Base-by-base conservation (phyloP, 495 filamentous ascomycete species). In the Neurospora sp. region DNA sequence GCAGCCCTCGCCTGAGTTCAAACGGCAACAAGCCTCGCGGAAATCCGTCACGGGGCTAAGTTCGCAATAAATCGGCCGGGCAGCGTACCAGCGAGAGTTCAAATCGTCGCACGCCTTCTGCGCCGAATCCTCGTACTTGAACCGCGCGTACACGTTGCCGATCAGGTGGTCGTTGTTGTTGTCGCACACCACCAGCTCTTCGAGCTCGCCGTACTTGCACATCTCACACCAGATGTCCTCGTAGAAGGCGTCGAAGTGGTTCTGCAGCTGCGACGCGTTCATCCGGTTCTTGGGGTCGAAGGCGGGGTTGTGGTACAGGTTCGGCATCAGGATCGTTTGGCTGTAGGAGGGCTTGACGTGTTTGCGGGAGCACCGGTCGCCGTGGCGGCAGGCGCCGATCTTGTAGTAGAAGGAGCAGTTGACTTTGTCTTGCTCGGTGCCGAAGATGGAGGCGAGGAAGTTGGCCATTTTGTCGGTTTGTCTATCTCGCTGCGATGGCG, bases 171-270 rank as follows among this genome's bases (percentile, higher is more conserved):
- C 95, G 85, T 97, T 98, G 83, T 97, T 98, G 81, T 96, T 95
- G 83, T 96, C 93, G 81, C 93, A 96, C 4, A 95, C 92, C 10
- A 96, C 93, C 39, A 96, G 87, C 81, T 96, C 93, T 84, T 96
- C 93, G 14, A 94, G 83, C 85, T 96, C 93, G 70, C 93, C 93
- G 81, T 94, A 95, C 83, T 93, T 91, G 90, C 92, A 95, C 91
- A 99, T 93, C 88, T 99, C 96, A 86, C 95, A 97, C 93, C 96
- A 99, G 76, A 99, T 91, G 82, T 99, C 96, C 85, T 99, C 96
- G 86, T 99, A 99, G 86, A 99, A 99, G 77, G 96, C 95, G 84
- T 99, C 96, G 80, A 98, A 99, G 86, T 99, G 96, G 85, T 95
- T 96, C 85, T 98, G 95, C 81, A 97, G 90, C 86, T 99, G 96